Evolutionary conservation across 495 filamentous ascomycete genomes (phyloP).

Genomic region (Podospora pseudoanserina): DNA sequence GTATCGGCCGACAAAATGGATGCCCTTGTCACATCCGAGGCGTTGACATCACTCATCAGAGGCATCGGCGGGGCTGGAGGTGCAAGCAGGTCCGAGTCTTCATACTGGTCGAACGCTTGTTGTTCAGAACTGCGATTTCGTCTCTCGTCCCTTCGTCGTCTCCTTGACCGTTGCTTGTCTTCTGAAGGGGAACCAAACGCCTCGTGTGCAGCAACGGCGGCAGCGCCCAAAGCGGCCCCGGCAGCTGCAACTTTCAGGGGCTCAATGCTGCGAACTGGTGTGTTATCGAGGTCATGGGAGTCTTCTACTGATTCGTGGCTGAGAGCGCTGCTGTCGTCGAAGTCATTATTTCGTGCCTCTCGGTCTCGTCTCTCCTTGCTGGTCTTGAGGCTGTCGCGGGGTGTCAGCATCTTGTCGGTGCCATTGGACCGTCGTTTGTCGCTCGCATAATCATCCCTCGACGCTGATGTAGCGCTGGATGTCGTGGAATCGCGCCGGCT

Average conservation of each 20-base stretch:
- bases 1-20: constrained; percentile 85
- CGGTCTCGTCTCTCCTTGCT: constrained; percentile 43
- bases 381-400: constrained; percentile 35
- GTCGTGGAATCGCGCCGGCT: constrained; percentile 58
- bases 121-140: constrained; percentile 34
- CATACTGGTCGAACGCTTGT: constrained; percentile 32
- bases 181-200: constrained; percentile 40
- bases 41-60: constrained; percentile 73
- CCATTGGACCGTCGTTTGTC: constrained; percentile 40
- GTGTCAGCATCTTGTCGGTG: constrained; percentile 31
- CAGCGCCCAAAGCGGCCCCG: constrained; percentile 35
- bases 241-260: constrained; percentile 38
- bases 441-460: constrained; percentile 56
- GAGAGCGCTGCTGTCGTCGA: constrained; percentile 52
- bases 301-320: constrained; percentile 40
- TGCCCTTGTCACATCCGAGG: constrained; percentile 81
- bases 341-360: constrained; percentile 57
- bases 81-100: constrained; percentile 38
- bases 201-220: constrained; percentile 32
- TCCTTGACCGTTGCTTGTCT: constrained; percentile 44
- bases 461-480: constrained; percentile 54
- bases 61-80: constrained; percentile 69
- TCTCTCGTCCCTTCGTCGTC: constrained; percentile 43
- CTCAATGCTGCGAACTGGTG: constrained; percentile 39
- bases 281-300: constrained; percentile 37